Conservation (phyloP, 192 early-diverging fungal genomes). For the Haplosporangium gracile region DNA sequence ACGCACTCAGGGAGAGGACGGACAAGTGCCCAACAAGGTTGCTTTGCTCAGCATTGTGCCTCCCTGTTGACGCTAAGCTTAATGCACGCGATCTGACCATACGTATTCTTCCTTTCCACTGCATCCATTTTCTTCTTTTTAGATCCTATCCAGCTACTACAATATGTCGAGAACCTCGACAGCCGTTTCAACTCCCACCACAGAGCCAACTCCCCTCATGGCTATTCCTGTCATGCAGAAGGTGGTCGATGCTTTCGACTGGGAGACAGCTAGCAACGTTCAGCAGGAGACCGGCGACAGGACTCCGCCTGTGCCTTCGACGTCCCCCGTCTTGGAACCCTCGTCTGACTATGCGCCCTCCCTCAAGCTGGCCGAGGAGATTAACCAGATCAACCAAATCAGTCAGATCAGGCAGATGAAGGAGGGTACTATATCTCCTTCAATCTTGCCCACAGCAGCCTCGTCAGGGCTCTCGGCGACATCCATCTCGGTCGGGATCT, state of each 20-base stretch:
- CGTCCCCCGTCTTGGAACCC: not conserved
- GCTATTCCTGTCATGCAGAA: not conserved
- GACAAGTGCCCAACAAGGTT: not conserved
- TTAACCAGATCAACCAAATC: slow-evolving; percentile 30
- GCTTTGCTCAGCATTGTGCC: slow-evolving; percentile 1
- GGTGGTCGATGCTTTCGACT: not conserved
- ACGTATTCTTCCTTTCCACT: not conserved
- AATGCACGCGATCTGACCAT: not conserved
- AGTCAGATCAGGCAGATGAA: slow-evolving; percentile 7
- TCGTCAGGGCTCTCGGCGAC: not conserved
- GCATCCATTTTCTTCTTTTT: not conserved
- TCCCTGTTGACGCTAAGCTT: not conserved
- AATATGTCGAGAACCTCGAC: not conserved
- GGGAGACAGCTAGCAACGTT: not conserved
- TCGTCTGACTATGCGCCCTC: slow-evolving; percentile 11
- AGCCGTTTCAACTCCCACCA: not conserved
- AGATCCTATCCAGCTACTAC: not conserved
- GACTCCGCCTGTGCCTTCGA: not conserved
- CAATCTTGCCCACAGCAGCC: not conserved
- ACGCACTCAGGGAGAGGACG: not conserved
- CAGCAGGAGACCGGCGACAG: not conserved
- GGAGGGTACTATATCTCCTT: not conserved
- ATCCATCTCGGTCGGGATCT: slow-evolving; percentile 10
- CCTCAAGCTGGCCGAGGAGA: slow-evolving; percentile 20
- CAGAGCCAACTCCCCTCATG: not conserved